Evolutionary conservation across 2,329 filamentous ascomycete genomes (phyloP), one percentile per base, ranked within the genome.

Genomic region (Westerdykella aurantiaca): DNA sequence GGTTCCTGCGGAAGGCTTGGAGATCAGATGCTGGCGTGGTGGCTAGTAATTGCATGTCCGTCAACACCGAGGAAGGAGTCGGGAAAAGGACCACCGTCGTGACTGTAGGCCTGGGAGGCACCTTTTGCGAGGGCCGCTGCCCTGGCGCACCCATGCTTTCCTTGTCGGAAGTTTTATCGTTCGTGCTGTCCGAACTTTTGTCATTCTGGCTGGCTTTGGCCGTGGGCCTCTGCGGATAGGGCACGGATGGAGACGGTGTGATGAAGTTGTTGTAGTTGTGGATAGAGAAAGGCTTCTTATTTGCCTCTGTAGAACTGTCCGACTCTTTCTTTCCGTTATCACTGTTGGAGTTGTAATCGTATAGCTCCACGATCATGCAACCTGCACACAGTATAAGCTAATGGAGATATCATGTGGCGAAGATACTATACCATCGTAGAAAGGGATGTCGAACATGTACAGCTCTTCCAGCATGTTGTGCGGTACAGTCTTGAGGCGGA

Each of bases 181-280:
- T 65, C 44, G 62, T 61, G 39, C 38, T 41, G 12, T 51, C 44
- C 38, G 42, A 40, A 40, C 52, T 48, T 39, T 64, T 61, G 43
- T 57, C 56, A 16, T 51, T 38, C 38, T 51, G 52, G 14, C 50
- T 50, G 31, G 63, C 39, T 45, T 63, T 64, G 13, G 53, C 44
- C 16, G 52, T 48, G 31, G 51, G 34, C 53, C 66, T 52, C 52
- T 45, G 59, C 1, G 72, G 88, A 61, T 84, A 95, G 0, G 88
- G 83, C 0, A 81, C 86, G 62, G 85, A 89, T 0, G 90, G 81
- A 0, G 93, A 97, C 0, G 91, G 93, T 0, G 90, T 96, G 38
- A 97, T 77, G 58, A 88, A 93, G 48, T 83, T 82, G 59, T 89
- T 95, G 64, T 90, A 87, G 64, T 95, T 95, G 67, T 98, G 90